Evolutionary conservation across 2,329 filamentous ascomycete species (phyloP), one percentile per base, ranked within the genome.

Genomic region (Colletotrichum euphorbiae): DNA sequence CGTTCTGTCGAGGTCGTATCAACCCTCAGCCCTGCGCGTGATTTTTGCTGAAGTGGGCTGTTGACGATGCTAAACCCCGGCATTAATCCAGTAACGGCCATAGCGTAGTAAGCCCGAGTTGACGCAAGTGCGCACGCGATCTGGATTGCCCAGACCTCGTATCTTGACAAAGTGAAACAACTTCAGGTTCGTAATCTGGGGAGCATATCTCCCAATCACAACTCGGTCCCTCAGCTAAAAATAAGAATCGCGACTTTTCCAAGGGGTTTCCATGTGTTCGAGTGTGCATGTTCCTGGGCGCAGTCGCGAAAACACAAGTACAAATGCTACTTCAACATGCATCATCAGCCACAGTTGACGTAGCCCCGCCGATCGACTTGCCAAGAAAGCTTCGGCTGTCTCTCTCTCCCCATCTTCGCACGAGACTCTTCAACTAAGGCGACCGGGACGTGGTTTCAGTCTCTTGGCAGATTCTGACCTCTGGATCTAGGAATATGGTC

Each of bases 331-430:
- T 45, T n/a, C 43, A 48, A 62, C 45, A 50, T 43, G 50, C 57
- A 45, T 51, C 42, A 40, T 62, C 57, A 67, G 63, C 63, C 63
- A 67, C 43, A 67, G 58, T 67, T 67, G 63, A 67, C 58, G 63
- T 67, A 66, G 48, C 19, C 40, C 62, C 57, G 54, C 62, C 31
- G 62, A 67, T 67, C 63, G 57, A 43, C 58, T 33, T 15, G 63
- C 63, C 63, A 67, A 67, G 63, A 67, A 67, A 67, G 57, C 63
- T 67, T 67, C 63, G 63, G 63, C 57, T 55, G 57, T 17, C 58
- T 40, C 51, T 67, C 21, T 48, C 42, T 42, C 33, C 50, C 48
- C 24, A 62, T 43, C 55, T 28, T 55, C 19, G 1, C 48, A 54
- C 17, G 24, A 6, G 11, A 45, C 15, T 13, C 48, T 28, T 62